Percentiles rank a stretch among this genome's conserved stretches.
Conservation (phyloP, 352 stramenopile species). For the Globisporangium echinulatum region DNA sequence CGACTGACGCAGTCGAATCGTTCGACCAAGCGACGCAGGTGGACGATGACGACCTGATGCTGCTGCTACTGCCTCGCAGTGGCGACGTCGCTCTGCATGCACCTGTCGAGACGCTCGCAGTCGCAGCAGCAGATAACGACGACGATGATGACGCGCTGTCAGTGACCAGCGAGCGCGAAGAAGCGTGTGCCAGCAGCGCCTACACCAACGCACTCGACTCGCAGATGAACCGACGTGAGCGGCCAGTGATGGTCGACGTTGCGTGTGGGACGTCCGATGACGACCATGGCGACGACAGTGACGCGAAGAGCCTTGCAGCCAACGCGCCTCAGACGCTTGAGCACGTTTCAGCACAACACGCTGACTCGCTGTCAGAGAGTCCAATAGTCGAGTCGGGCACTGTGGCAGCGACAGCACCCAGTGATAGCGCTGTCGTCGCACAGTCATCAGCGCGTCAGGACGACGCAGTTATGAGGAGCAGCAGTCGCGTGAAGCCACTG, state of each 20-base stretch:
- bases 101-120: background rate
- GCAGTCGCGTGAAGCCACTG: background rate
- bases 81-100: background rate
- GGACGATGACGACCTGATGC: background rate
- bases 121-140: background rate
- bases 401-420: background rate
- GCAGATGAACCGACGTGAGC: background rate
- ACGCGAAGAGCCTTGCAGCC: no score
- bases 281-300: background rate
- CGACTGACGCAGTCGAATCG: background rate
- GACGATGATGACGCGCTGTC: no score
- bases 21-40: constrained; percentile 2
- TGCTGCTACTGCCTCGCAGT: background rate
- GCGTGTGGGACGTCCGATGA: constrained; percentile 1
- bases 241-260: background rate
- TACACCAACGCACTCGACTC: background rate
- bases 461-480: background rate
- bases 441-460: background rate
- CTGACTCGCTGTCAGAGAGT: background rate
- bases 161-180: no score
- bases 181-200: no score
- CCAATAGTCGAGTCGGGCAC: no score
- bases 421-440: background rate
- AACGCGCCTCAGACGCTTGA: no score
- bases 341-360: background rate